Base-by-base conservation (phyloP, 495 filamentous ascomycete species). In the Astrothelium macrocarpum region DNA sequence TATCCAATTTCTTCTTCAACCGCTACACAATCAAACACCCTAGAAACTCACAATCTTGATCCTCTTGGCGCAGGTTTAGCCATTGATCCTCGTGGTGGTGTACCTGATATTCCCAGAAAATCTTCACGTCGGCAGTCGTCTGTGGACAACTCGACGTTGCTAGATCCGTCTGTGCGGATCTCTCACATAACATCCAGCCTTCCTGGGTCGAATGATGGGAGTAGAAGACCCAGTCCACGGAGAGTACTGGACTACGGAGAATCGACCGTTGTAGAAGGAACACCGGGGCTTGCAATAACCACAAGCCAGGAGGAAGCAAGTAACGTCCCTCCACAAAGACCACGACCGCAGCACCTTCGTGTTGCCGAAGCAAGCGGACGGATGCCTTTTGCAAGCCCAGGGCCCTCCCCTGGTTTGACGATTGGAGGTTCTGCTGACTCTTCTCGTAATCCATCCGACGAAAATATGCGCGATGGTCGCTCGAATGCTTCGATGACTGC, bases 291-390 rank as follows among this genome's bases (percentile, higher is more conserved):
- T 0, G 49, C 49, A 56, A 10, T 56, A 2, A 56, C 49, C 26
- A 56, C 20, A 29, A 56, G 49, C 9, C 10, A 12, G 16, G 49
- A 25, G 7, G 49, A 56, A 9, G 23, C 26, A 56, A 56, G 49
- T 9, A 29, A 5, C 7, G 7, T 29, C 7, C 10, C 49, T 29
- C 25, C 49, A 16, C 45, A 49, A 49, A 26, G 25, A 29, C 49
- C n/a, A 9, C 49, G 49, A 29, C 49, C 49, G 2, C 49, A 56
- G 20, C 49, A 56, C 29, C 49, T 56, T 20, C 49, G 25, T 29
- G 49, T 56, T 29, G 25, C 49, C 16, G 49, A 56, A 56, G 49
- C 49, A 9, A 56, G 49, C 29, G 49, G 49, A 29, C 49, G 49
- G 23, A 56, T 56, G 49, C 49, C 49, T 2, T 56, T 56, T 16